Percentiles rank a stretch among this genome's conserved stretches.
phyloP scores from a whole-genome alignment of 345 rosid species.

The Sonneratia alba region DNA sequence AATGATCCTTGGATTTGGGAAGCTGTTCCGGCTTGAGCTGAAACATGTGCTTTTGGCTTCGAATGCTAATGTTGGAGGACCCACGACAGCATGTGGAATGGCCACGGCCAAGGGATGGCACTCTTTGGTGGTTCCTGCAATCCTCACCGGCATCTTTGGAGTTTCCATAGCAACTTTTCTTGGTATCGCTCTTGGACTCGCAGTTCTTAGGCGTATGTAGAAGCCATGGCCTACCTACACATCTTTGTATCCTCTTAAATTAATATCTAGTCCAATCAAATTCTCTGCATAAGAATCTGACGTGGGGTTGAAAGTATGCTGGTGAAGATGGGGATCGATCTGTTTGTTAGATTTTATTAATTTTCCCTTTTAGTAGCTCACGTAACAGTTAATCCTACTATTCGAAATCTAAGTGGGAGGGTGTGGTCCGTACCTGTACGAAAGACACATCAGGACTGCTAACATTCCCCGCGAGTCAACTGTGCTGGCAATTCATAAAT shows the following conservation, averaged over 20 bases:
- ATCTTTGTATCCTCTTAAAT: too few species aligned
- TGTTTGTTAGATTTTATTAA: neutral
- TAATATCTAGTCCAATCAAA: too few species aligned
- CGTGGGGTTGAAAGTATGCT: too few species aligned
- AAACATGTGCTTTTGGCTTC: constrained; percentile 63
- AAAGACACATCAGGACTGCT: neutral
- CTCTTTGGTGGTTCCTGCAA: constrained; percentile 62
- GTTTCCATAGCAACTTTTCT: constrained; percentile 67
- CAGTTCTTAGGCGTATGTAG: constrained; percentile 51
- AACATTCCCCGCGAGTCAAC: neutral
- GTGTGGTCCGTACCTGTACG: neutral
- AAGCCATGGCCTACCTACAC: neutral
- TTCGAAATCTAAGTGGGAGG: neutral
- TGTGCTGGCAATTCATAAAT: neutral
- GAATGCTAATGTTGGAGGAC: constrained; percentile 78
- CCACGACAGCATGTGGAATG: constrained; percentile 89
- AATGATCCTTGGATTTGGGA: constrained; percentile 43
- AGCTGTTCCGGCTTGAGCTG: constrained; percentile 36
- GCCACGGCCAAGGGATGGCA: constrained; percentile 74
- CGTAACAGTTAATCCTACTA: too few species aligned
- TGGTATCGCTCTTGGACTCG: constrained; percentile 55
- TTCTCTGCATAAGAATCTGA: too few species aligned
- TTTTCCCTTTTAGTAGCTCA: too few species aligned
- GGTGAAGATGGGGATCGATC: too few species aligned
- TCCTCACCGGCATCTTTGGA: constrained; percentile 68